Evolutionary conservation across 2,329 filamentous ascomycete genomes (phyloP).

Genomic region (Davidsoniella neocaledoniae): DNA sequence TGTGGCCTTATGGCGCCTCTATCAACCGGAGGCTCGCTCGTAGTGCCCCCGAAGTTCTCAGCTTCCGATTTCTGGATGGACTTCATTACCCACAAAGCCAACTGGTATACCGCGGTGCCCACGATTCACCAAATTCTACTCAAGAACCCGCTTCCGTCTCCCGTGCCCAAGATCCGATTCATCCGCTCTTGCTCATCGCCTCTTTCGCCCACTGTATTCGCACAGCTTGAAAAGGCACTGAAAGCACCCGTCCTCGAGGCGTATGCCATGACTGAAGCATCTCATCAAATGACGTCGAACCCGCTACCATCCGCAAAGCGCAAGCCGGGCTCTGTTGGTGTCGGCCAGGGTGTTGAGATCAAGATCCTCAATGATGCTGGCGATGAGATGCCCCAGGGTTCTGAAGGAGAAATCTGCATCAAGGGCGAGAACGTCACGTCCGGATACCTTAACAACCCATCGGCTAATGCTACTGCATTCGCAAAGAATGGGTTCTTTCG

Average conservation of each 20-base stretch:
- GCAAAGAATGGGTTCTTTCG: conserved; percentile 67
- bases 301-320: conserved; percentile 53
- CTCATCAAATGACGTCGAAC: conserved; percentile 72
- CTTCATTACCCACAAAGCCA: conserved; percentile 56
- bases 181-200: conserved; percentile 68
- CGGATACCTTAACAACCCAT: conserved; percentile 69
- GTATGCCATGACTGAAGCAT: conserved; percentile 84
- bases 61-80: conserved; percentile 70
- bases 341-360: conserved; percentile 71
- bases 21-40: conserved; percentile 56
- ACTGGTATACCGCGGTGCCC: conserved; percentile 88
- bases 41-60: conserved; percentile 67
- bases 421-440: conserved; percentile 67
- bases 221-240: conserved; percentile 60
- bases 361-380: conserved; percentile 58
- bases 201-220: conserved; percentile 64
- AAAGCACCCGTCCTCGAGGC: conserved; percentile 72
- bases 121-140: conserved; percentile 84
- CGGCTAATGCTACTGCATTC: conserved; percentile 60
- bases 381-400: conserved; percentile 48
- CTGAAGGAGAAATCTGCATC: conserved; percentile 70
- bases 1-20: conserved; percentile 69
- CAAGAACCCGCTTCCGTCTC: conserved; percentile 50
- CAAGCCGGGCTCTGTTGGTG: conserved; percentile 65
- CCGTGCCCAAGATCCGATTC: conserved; percentile 61